These are phyloP conservation scores for Oryza brachyantha DNA, from an alignment of 176 grass and related monocot genomes.

Conservation along the genomic window DNA sequence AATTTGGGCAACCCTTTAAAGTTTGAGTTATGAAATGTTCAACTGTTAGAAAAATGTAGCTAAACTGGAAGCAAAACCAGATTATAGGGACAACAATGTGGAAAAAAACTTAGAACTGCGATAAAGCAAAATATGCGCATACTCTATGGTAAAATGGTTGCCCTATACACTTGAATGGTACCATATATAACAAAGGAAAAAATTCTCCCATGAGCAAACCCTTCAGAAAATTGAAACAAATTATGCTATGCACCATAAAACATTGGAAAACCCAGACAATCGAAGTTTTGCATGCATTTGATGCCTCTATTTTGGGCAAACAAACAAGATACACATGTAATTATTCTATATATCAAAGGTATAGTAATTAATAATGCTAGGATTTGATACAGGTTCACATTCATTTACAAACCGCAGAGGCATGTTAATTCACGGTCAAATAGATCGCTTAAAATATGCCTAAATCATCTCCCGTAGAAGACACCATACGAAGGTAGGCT, in stretches of 20 bases:
- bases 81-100: too few species aligned
- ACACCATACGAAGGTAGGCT: constrained; percentile 4
- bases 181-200: too few species aligned
- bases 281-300: background rate
- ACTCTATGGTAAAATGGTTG: too few species aligned
- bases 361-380: background rate
- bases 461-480: constrained; percentile 35
- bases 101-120: too few species aligned
- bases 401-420: constrained; percentile 46
- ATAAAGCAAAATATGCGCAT: too few species aligned
- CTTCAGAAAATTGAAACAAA: background rate
- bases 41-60: too few species aligned
- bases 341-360: constrained; percentile 41
- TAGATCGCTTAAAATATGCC: constrained; percentile 33
- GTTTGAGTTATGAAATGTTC: too few species aligned
- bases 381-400: constrained; percentile 10
- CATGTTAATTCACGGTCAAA: constrained; percentile 36
- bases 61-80: too few species aligned
- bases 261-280: background rate
- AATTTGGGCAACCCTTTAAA: too few species aligned
- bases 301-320: background rate
- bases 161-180: too few species aligned
- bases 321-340: background rate
- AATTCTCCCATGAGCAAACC: too few species aligned
- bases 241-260: background rate